Percentiles rank a stretch among this genome's conserved stretches.
Conservation (phyloP, 805 yeast genomes). For the Cyberlindnera euphorbiiphila region DNA sequence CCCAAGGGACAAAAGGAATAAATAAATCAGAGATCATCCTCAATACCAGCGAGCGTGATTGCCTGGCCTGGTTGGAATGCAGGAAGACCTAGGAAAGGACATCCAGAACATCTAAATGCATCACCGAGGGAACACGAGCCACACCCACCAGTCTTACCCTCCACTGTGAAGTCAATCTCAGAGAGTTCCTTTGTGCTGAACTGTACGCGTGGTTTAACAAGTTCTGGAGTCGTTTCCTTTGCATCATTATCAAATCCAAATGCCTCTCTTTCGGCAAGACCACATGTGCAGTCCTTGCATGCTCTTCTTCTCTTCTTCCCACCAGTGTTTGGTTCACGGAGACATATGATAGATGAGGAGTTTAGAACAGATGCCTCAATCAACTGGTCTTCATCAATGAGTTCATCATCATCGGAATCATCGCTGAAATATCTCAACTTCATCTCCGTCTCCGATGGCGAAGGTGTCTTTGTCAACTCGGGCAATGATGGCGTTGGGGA, state of each 20-base stretch:
- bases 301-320: constrained; percentile 74
- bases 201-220: constrained; percentile 34
- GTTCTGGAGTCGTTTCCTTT: constrained; percentile 43
- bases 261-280: constrained; percentile 85
- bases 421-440: constrained; percentile 25
- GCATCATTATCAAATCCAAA: constrained; percentile 41
- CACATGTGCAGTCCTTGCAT: constrained; percentile 98
- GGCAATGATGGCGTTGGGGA: constrained; percentile 20
- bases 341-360: constrained; percentile 35
- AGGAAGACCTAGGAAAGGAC: constrained; percentile 95
- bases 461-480: constrained; percentile 15
- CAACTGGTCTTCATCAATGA: constrained; percentile 38
- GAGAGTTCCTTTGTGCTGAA: constrained; percentile 68
- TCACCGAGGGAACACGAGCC: constrained; percentile 97
- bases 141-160: constrained; percentile 96
- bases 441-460: constrained; percentile 14
- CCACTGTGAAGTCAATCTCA: constrained; percentile 93
- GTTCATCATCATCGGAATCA: constrained; percentile 27
- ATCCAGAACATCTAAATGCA: constrained; percentile 97
- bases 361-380: constrained; percentile 30
- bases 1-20: background rate
- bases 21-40: constrained; percentile 61
- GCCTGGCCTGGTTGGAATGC: constrained; percentile 98
- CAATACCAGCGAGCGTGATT: constrained; percentile 68
- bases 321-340: constrained; percentile 51